phyloP scores from a whole-genome alignment of 2,329 filamentous ascomycete species.

The Xylariaceae sp. region DNA sequence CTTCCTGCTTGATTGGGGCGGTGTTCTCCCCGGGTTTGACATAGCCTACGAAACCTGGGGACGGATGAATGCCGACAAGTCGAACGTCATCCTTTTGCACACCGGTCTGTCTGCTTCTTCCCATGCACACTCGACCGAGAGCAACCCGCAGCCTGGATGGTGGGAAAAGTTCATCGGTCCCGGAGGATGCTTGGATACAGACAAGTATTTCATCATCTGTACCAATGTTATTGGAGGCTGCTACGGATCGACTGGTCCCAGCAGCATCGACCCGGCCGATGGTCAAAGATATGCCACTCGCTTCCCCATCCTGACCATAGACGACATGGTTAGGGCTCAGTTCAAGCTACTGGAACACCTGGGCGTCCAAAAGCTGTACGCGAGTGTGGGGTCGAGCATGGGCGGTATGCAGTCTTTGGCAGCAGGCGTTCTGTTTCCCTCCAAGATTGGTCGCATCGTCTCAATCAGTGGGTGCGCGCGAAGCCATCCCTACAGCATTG shows the following conservation, averaged over 20 bases:
- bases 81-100: conserved; percentile 86
- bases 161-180: conserved; percentile 99
- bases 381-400: conserved; percentile 95
- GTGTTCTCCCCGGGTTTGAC: conserved; percentile 80
- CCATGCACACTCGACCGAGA: conserved; percentile 85
- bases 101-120: conserved; percentile 96
- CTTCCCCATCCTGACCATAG: conserved; percentile 91
- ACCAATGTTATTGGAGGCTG: conserved; percentile 96
- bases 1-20: conserved; percentile 88
- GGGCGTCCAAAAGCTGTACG: conserved; percentile 73
- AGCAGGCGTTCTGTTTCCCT: conserved; percentile 75
- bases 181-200: conserved; percentile 75
- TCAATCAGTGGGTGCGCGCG: conserved; percentile 91
- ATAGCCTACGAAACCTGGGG: conserved; percentile 96
- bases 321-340: conserved; percentile 96
- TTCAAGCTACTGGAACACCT: conserved; percentile 80
- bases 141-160: conserved; percentile 87
- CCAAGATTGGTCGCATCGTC: conserved; percentile 74
- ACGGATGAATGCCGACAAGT: conserved; percentile 67
- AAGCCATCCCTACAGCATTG: conserved; percentile 95
- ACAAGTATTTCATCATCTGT: conserved; percentile 90
- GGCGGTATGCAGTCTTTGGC: conserved; percentile 96
- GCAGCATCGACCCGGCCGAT: conserved; percentile 81
- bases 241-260: conserved; percentile 90
- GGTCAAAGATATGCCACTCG: conserved; percentile 85